Evolutionary conservation across 1,139 yeast species (phyloP), one percentile per base, ranked within the genome.

Genomic region (Yamadazyma triangularis): DNA sequence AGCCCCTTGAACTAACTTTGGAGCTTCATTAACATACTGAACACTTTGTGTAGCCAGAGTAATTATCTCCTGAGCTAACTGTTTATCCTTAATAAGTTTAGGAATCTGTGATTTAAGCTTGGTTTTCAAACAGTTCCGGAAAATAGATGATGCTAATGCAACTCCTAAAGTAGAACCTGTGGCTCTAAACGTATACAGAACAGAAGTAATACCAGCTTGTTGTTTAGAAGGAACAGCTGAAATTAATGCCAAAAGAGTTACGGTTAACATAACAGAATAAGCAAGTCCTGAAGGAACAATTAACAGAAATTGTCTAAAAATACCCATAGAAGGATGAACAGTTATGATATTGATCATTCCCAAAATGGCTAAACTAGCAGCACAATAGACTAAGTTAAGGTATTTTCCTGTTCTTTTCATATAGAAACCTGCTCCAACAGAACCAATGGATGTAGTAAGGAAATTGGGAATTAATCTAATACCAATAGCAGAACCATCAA

Each of bases 131-230:
- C 49, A 41, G 16, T 64, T 65, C 39, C 70, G 73, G 56, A 80
- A 79, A 21, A 79, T 62, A 2, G 86, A 78, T 4, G 80, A 73
- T 0, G 82, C 81, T 16, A 78, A 48, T 1, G 87, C 64, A 4
- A 80, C 83, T 18, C 88, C 88, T 30, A 78, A 52, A 0, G 86
- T 78, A 2, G 84, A 77, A 0, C 88, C 88, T 5, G 81, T 73
- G 2, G 86, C 77, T 41, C 87, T 62, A 57, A 78, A 80, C 2
- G 83, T 77, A 50, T 80, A 80, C 43, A 79, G 83, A 36, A 80
- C 79, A 1, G 85, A 77, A 1, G 88, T 80, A 0, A 83, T 73
- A 8, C 80, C 70, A 5, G 87, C 87, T 51, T 80, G 87, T 41
- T 65, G 70, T 37, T 72, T 70, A 27, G 58, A 63, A 3, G 82